A percentile compares a stretch with the other conserved stretches of the same genome.
phyloP scores from a whole-genome alignment of 2,329 filamentous ascomycete genomes.

The Aspergillus oerlinghausenensis region DNA sequence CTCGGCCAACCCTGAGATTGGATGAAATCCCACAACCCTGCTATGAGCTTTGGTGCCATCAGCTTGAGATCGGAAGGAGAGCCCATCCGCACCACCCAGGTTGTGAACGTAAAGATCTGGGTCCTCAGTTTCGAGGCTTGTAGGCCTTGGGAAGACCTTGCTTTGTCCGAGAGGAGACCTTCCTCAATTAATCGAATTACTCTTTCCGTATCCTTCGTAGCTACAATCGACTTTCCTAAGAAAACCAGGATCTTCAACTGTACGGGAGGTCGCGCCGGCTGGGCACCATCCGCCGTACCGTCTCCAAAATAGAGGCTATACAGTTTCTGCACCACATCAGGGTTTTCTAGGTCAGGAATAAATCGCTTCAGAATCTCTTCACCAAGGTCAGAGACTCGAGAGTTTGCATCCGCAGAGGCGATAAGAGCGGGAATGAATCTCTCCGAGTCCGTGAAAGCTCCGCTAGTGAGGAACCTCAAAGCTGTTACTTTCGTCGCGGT shows the following conservation, averaged over 20 bases:
- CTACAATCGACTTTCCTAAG: constrained; percentile 69
- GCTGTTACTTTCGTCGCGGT: constrained; percentile 66
- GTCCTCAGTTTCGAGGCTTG: constrained; percentile 76
- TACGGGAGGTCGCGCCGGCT: constrained; percentile 60
- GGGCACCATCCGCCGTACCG: constrained; percentile 36
- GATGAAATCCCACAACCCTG: constrained; percentile 68
- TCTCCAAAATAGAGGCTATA: constrained; percentile 70
- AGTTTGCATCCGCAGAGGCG: constrained; percentile 77
- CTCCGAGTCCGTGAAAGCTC: constrained; percentile 77
- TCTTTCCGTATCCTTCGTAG: constrained; percentile 64
- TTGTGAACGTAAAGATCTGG: constrained; percentile 79
- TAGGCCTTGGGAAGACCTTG: constrained; percentile 53
- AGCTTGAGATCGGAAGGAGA: constrained; percentile 55
- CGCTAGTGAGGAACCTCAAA: constrained; percentile 71
- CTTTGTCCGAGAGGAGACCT: constrained; percentile 50
- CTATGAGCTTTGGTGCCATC: constrained; percentile 65
- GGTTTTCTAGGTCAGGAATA: constrained; percentile 63
- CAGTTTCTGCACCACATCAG: constrained; percentile 58
- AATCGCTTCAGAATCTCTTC: constrained; percentile 85
- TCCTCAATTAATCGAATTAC: constrained; percentile 67
- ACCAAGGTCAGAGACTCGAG: constrained; percentile 73
- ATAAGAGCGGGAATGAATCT: constrained; percentile 79
- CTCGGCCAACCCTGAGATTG: constrained; percentile 78
- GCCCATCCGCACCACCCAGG: constrained; percentile 77
- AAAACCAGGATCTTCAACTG: constrained; percentile 72